phyloP scores from a whole-genome alignment of 2,329 filamentous ascomycete species.

The Colletotrichum phormii region DNA sequence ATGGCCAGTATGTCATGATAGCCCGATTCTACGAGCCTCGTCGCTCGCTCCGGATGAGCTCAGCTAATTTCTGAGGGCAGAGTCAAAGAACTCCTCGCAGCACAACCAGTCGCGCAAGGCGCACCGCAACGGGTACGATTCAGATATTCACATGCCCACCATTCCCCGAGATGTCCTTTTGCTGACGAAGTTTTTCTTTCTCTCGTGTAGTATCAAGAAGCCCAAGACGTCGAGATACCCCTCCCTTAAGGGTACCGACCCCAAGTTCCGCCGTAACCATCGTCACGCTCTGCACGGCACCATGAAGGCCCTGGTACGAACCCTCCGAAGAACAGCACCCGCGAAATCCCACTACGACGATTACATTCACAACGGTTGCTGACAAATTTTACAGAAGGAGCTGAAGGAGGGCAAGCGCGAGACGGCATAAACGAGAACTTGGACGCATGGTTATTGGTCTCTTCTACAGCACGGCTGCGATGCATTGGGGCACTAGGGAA shows the following conservation, averaged over 20 bases:
- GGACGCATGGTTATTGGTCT: slow-evolving; percentile 25
- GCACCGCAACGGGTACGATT: slow-evolving; percentile 95
- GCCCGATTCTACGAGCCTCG: neutral
- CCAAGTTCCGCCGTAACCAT: slow-evolving; percentile 99
- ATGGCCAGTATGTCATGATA: slow-evolving; percentile 53
- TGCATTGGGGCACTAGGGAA: slow-evolving; percentile 24
- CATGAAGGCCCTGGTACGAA: slow-evolving; percentile 93
- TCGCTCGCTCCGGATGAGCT: slow-evolving; percentile 42
- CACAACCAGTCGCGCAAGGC: slow-evolving; percentile 99
- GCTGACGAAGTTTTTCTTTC: neutral
- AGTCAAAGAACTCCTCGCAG: slow-evolving; percentile 99
- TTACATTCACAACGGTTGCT: slow-evolving; percentile 41
- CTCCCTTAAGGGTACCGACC: slow-evolving; percentile 97
- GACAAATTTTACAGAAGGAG: slow-evolving; percentile 80
- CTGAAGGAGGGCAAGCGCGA: slow-evolving; percentile 96
- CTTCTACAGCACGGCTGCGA: slow-evolving; percentile 25
- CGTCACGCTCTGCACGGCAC: slow-evolving; percentile 99
- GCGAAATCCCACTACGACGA: neutral
- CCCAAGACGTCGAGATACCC: slow-evolving; percentile 99
- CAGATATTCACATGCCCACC: neutral
- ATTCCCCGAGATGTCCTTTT: neutral
- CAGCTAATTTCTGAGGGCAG: slow-evolving; percentile 57
- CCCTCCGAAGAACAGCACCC: neutral
- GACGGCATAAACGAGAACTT: slow-evolving; percentile 69
- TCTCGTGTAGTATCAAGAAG: slow-evolving; percentile 91